phyloP scores from a whole-genome alignment of 106 monocot genomes.

The Chionographis japonica region DNA sequence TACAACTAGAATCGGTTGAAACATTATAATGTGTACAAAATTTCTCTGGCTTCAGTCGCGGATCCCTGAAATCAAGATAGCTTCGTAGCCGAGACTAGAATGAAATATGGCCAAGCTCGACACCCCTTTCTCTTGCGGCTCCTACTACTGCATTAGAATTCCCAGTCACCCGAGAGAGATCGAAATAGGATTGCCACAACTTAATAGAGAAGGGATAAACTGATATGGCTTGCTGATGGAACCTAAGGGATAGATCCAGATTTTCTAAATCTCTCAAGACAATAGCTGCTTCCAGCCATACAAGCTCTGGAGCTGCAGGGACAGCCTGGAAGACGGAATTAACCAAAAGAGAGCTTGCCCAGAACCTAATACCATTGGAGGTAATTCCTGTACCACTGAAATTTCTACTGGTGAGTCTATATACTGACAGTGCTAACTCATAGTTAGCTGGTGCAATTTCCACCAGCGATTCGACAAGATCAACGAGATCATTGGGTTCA shows the following conservation, averaged over 20 bases:
- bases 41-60: too few relatives aligned
- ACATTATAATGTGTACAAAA: too few relatives aligned
- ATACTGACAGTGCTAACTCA: slow-evolving; percentile 54
- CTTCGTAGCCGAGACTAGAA: too few relatives aligned
- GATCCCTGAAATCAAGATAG: too few relatives aligned
- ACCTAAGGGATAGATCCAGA: slow-evolving; percentile 36
- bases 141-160: slow-evolving; percentile 27
- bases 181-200: slow-evolving; percentile 69
- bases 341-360: slow-evolving; percentile 63
- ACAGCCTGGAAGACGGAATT: slow-evolving; percentile 62
- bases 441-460: slow-evolving; percentile 77
- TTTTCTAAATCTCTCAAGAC: slow-evolving; percentile 24
- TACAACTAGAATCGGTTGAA: too few relatives aligned
- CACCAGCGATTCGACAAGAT: slow-evolving; percentile 61
- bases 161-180: slow-evolving; percentile 26
- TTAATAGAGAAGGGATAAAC: slow-evolving; percentile 84
- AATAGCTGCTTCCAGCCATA: slow-evolving; percentile 56
- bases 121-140: slow-evolving; percentile 65
- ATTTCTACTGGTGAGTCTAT: slow-evolving; percentile 19
- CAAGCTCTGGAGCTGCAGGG: slow-evolving; percentile 70
- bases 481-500: slow-evolving; percentile 55
- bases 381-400: slow-evolving; percentile 16
- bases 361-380: slow-evolving; percentile 37
- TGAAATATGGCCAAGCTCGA: slow-evolving; percentile 27
- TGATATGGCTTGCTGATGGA: slow-evolving; percentile 54